Base-by-base conservation (phyloP, 768 basidiomycete genomes). In the Paxillus involutus region DNA sequence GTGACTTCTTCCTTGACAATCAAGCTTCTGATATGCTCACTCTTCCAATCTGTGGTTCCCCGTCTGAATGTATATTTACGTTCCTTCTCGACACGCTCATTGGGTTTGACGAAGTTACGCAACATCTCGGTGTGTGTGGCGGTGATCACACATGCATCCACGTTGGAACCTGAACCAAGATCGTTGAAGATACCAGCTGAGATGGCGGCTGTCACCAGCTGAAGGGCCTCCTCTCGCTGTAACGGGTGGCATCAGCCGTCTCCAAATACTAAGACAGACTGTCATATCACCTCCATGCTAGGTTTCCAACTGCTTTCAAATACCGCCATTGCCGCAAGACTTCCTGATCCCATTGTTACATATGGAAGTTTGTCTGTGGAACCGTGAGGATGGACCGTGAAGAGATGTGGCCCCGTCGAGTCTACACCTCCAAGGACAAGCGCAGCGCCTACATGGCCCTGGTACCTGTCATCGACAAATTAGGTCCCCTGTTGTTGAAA, bases 141-240 rank as follows among this genome's bases (percentile, higher is more conserved):
- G 4, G 92, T 94, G 73, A 99, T 95, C 61, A 98, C 82, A 70
- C 95, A 96, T 1, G 94, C 96, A 71, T 99, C 97, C 63, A 98
- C 84, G 69, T 99, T 98, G n/a, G 92, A 94, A 41, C 97, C 97
- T 1, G 96, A 98, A 4, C 97, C 97, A 33, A 98, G 84, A 77
- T 99, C 97, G 76, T 99, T 98, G 83, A 97, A 98, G 68, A 99
- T 95, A 81, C 97, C 97, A 2, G 93, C 91, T 21, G 89, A 85
- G 63, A 99, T 86, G 44, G 97, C 95, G 37, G 84, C 79, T 53
- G 88, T 84, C 36, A 98, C 94, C 17, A 98, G 79, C 6, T 77
- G 75, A 46, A 98, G 81, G 3, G 94, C 96, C 24, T 89, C 87
- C 40, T 83, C 81, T 39, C 90, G 82, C 90, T 95, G 70, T 36